phyloP scores from a whole-genome alignment of 495 filamentous ascomycete species.

The Lindgomyces ingoldianus region DNA sequence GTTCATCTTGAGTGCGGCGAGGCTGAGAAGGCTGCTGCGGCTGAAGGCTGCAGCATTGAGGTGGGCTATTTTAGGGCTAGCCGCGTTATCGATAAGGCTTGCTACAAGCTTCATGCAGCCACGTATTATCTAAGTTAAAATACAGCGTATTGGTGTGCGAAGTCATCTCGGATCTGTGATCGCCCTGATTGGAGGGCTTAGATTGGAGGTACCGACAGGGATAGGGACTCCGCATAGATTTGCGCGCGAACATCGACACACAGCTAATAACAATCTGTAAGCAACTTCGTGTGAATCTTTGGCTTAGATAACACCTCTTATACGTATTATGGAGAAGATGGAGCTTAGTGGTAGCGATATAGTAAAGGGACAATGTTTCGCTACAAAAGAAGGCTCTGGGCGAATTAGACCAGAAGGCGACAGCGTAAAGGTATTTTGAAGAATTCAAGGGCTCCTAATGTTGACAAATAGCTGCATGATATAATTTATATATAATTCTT shows the following conservation, averaged over 20 bases:
- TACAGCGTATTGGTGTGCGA: too few species aligned
- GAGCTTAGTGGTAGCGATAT: background rate
- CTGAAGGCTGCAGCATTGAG: slow-evolving; percentile 13
- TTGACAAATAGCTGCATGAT: slow-evolving; percentile 1
- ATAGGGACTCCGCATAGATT: background rate
- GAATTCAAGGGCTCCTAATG: background rate
- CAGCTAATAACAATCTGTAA: background rate
- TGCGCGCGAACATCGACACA: background rate
- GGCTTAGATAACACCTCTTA: background rate
- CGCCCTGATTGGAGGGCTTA: too few species aligned
- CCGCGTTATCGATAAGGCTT: too few species aligned
- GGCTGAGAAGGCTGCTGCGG: slow-evolving; percentile 19
- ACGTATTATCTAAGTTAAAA: too few species aligned
- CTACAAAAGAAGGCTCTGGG: background rate
- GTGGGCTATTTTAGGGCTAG: too few species aligned
- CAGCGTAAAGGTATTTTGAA: slow-evolving; percentile 1
- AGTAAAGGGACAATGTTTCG: background rate
- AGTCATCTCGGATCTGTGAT: too few species aligned
- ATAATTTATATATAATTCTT: slow-evolving; percentile 5
- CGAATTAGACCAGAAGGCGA: background rate
- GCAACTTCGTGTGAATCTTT: background rate
- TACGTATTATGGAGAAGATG: slow-evolving; percentile 1
- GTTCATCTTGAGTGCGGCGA: slow-evolving; percentile 11
- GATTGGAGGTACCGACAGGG: background rate
- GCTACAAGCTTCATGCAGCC: too few species aligned